Evolutionary conservation across 129 eudicot genomes (phyloP), one percentile per base, ranked within the genome.

Genomic region (Artemisia argyi): DNA sequence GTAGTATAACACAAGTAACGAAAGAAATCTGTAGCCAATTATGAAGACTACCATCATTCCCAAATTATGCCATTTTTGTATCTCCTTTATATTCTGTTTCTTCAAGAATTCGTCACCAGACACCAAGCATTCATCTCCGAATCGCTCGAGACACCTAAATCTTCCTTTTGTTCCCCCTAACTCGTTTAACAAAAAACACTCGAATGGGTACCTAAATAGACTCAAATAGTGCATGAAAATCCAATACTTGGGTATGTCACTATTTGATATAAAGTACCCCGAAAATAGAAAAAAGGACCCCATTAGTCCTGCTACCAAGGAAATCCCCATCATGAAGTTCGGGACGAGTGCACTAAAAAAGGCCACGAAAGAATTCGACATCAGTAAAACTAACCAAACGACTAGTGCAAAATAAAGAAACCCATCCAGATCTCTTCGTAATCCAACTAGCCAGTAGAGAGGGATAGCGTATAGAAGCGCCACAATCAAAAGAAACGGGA

Each of bases 211-310:
- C 82, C 79, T 82, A 82, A 85, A 91, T 79, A 91, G 69, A 55
- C 95, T 87, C 79, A 91, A 51, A 66, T 88, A 82, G 61, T 85
- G 89, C 92, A 88, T 82, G 61, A 88, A 85, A 11, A 60, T 76
- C 97, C 97, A 88, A 69, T 55, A 91, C 57, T 55, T 82, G 0
- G 95, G 92, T 70, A 88, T 78, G 3, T 85, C 81, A 12, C 82
- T 85, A 72, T 76, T 91, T 1, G 95, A 60, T 47, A 91, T 81
- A 52, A 91, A 91, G 71, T 88, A 91, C 67, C 97, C 97, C 7
- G 92, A 88, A 66, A 91, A 91, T 28, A 91, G 89, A 69, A 85
- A 91, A 62, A 88, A 91, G 2, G 97, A 75, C 12, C 97, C 92
- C 92, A 91, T 85, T 53, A 88, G 7, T 22, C 83, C 92, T 0